These are phyloP conservation scores for Croton setiger DNA, from an alignment of 441 rosid genomes.

Conservation along the genomic window DNA sequence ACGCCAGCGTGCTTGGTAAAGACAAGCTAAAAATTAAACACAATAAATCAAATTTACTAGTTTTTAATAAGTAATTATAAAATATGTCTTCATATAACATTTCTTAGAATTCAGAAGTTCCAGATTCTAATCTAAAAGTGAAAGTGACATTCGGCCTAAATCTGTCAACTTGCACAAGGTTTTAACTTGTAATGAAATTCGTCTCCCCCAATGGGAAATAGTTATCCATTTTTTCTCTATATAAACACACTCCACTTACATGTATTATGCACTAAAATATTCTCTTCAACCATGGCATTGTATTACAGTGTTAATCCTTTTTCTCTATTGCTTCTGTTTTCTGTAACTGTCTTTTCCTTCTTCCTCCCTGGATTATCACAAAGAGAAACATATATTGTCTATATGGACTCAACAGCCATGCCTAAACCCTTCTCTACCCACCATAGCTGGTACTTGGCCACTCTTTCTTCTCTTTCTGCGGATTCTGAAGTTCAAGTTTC, in stretches of 20 bases:
- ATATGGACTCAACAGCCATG: constrained; percentile 20
- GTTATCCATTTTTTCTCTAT: not conserved
- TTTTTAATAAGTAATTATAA: too few relatives aligned
- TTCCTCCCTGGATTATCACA: constrained; percentile 9
- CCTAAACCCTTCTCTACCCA: constrained; percentile 19
- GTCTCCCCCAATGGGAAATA: too few relatives aligned
- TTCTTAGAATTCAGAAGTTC: too few relatives aligned
- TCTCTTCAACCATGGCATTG: not conserved
- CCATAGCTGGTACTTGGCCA: constrained; percentile 18
- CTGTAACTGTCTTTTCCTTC: not conserved
- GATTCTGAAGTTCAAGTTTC: not conserved
- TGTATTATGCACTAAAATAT: not conserved
- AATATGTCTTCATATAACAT: too few relatives aligned
- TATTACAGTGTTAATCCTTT: not conserved
- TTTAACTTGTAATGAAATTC: too few relatives aligned
- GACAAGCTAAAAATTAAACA: too few relatives aligned
- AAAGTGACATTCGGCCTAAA: too few relatives aligned
- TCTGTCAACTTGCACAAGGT: too few relatives aligned
- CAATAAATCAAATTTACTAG: too few relatives aligned
- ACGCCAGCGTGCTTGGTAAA: too few relatives aligned
- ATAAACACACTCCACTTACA: not conserved
- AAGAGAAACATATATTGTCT: constrained; percentile 17
- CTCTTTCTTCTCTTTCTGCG: constrained; percentile 13
- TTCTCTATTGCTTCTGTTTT: not conserved
- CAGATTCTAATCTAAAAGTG: too few relatives aligned